Evolutionary conservation across 306 rosid species (phyloP).

Genomic region (Crotalaria pallida): DNA sequence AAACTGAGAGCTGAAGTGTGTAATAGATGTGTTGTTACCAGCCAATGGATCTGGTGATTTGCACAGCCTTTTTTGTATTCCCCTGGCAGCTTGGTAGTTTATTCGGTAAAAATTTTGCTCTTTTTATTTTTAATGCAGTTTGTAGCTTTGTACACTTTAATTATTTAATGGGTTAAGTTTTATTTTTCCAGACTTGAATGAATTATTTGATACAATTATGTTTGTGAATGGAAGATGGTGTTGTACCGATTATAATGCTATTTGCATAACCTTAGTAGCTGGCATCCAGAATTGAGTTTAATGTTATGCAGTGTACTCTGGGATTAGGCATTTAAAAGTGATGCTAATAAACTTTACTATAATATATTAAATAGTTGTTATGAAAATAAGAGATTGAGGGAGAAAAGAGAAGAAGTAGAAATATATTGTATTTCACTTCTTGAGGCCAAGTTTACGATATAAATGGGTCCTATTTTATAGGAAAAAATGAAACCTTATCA

Average conservation of each 20-base stretch:
- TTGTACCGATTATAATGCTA: background rate
- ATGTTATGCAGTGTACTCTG: too few relatives aligned
- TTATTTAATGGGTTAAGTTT: background rate
- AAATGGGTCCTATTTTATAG: too few relatives aligned
- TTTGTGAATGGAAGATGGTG: slow-evolving; percentile 7
- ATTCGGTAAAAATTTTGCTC: slow-evolving; percentile 6
- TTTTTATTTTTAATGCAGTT: background rate
- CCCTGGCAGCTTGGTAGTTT: slow-evolving; percentile 16
- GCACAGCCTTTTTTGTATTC: slow-evolving; percentile 26
- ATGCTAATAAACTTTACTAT: too few relatives aligned
- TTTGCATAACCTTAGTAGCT: background rate
- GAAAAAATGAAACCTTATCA: too few relatives aligned
- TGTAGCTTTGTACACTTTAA: slow-evolving; percentile 17
- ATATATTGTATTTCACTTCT: too few relatives aligned
- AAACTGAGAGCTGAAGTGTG: background rate
- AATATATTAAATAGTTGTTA: too few relatives aligned
- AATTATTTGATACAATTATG: slow-evolving; percentile 5
- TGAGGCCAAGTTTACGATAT: too few relatives aligned
- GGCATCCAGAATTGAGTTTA: too few relatives aligned
- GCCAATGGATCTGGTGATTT: slow-evolving; percentile 16
- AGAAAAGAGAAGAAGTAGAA: too few relatives aligned
- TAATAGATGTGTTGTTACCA: background rate
- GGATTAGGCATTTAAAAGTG: too few relatives aligned
- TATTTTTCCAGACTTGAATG: slow-evolving; percentile 5
- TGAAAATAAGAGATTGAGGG: too few relatives aligned